These are phyloP conservation scores for Lepidium africanum DNA, from an alignment of 345 rosid species.

Conservation along the genomic window DNA sequence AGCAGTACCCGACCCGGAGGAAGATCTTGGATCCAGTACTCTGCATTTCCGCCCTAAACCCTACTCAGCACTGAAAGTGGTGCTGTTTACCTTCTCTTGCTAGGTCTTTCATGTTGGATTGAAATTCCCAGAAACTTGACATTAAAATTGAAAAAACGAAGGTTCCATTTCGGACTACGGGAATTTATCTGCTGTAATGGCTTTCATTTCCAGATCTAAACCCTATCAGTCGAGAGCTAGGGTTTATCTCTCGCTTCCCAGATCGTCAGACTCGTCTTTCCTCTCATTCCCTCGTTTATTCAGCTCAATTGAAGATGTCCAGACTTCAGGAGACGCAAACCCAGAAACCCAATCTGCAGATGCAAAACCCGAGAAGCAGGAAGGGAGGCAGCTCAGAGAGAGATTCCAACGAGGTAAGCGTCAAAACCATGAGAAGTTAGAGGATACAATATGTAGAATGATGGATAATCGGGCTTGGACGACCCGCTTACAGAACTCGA, in stretches of 20 bases:
- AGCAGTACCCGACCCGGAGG: conserved; percentile 6
- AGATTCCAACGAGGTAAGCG: conserved; percentile 33
- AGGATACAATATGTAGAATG: conserved; percentile 80
- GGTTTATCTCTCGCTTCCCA: conserved; percentile 27
- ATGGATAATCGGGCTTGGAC: conserved; percentile 85
- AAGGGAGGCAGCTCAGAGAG: conserved; percentile 15
- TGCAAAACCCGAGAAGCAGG: conserved; percentile 7
- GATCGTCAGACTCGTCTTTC: conserved; percentile 22
- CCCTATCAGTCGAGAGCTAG: conserved; percentile 30
- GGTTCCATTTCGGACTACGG: not conserved
- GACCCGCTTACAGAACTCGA: conserved; percentile 81
- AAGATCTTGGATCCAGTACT: conserved; percentile 1
- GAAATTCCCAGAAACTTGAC: not conserved
- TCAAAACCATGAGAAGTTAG: conserved; percentile 51
- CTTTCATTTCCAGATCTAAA: conserved; percentile 37
- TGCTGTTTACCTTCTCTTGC: not conserved
- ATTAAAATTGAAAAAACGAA: not conserved
- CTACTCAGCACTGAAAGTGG: not conserved
- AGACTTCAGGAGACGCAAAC: not conserved
- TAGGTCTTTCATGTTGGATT: not conserved
- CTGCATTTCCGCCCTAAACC: conserved; percentile 23
- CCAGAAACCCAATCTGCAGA: conserved; percentile 11
- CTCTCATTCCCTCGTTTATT: conserved; percentile 31
- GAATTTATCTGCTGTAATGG: conserved; percentile 28
- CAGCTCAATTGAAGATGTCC: conserved; percentile 32